Evolutionary conservation across 2,329 filamentous ascomycete genomes (phyloP).

Genomic region (Epichloe amarillans): DNA sequence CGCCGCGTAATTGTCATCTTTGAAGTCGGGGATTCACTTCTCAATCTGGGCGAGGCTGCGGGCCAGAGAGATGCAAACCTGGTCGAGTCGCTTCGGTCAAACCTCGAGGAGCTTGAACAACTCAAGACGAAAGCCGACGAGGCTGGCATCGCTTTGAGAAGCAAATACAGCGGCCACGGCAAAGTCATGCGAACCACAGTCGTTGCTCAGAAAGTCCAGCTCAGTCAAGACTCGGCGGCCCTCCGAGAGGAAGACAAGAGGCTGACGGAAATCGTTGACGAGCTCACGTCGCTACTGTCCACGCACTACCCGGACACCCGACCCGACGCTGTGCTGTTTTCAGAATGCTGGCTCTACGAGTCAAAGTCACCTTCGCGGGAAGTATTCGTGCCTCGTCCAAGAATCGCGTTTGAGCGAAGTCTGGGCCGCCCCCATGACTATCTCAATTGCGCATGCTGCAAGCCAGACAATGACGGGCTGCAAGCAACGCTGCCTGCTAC

Average conservation of each 20-base stretch:
- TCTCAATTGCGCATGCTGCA: conserved; percentile 59
- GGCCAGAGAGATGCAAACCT: conserved; percentile 20
- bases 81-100: conserved; percentile 21
- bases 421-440: conserved; percentile 65
- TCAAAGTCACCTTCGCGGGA: conserved; percentile 54
- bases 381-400: conserved; percentile 63
- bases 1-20: conserved; percentile 15
- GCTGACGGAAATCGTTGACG: conserved; percentile 54
- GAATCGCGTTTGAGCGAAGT: conserved; percentile 56
- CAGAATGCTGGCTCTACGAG: conserved; percentile 68
- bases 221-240: conserved; percentile 60
- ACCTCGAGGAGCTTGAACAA: conserved; percentile 32
- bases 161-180: conserved; percentile 59
- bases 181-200: conserved; percentile 63
- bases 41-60: conserved; percentile 20
- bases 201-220: conserved; percentile 67
- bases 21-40: conserved; percentile 22
- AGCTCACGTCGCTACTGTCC: conserved; percentile 18
- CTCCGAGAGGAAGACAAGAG: conserved; percentile 58
- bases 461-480: conserved; percentile 32
- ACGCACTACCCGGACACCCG: conserved; percentile 12
- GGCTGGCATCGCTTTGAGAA: conserved; percentile 44
- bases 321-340: conserved; percentile 38
- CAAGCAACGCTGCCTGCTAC: conserved; percentile 53
- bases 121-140: conserved; percentile 33